Evolutionary conservation across 139 green algal genomes (phyloP), one percentile per base, ranked within the genome.

Genomic region (Protoeuglena noctilucae): DNA sequence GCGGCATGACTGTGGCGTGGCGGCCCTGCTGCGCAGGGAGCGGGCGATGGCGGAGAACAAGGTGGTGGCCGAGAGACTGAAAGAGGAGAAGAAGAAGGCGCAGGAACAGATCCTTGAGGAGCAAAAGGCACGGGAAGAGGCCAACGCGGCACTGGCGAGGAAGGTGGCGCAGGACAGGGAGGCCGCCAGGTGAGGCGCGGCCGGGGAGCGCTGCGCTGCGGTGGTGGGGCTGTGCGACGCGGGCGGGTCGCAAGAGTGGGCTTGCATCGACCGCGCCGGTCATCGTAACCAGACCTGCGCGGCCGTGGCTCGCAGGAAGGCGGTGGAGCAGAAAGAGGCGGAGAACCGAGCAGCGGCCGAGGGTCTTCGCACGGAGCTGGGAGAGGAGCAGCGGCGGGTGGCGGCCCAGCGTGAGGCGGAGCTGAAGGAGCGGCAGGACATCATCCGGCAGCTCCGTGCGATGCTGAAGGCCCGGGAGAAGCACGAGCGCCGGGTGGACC

Each of bases 361-460:
- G n/a, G n/a, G n/a, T n/a, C n/a, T n/a, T n/a, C n/a, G n/a, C n/a
- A n/a, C n/a, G 28, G 28, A 61, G 26, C 30, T 31, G 4, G 70
- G 66, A 14, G 60, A 78, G 54, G 59, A 65, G 54, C 61, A 67
- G 30, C 58, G 62, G 19, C 34, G 46, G 14, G 40, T 62, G 21
- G 67, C 69, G 9, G 72, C 78, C 48, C 56, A 67, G 48, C 58
- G 63, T 22, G 67, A 71, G 18, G n/a, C n/a, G 22, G 78, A 83
- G 50, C 58, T 63, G 26, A 65, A 66, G 28, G 66, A 78, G 60
- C 69, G 68, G 61, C 50, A 66, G 4, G 74, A 86, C 51, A 64
- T 83, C 57, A 81, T 81, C 49, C 64, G 75, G 56, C 78, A 81
- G 63, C 65, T 86, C 28, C 58, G 69, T 16, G 78, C 70, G 17